A percentile compares a stretch with the other conserved stretches of the same genome.
Evolutionary conservation across 208 protist species (phyloP).

Genomic region (Leishmania gerbilli): DNA sequence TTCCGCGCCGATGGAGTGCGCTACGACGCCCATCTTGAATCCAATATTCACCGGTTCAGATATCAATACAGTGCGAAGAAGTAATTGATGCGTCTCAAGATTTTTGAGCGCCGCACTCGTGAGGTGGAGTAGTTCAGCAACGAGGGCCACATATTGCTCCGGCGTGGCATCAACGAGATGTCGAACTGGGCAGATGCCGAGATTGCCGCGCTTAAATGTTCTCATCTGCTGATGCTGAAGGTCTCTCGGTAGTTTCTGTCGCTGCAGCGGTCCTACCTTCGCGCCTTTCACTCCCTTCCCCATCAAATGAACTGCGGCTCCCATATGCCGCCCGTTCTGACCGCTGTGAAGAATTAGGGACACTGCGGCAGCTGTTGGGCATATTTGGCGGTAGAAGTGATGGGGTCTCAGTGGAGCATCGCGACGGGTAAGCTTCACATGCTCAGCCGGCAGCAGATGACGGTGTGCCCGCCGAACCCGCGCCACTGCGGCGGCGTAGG

Average conservation of each 20-base stretch:
- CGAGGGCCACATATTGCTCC: constrained; percentile 12
- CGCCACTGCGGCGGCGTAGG: constrained; percentile 57
- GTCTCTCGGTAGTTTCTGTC: constrained; percentile 1
- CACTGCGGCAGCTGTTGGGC: constrained; percentile 84
- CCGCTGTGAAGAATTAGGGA: constrained; percentile 78
- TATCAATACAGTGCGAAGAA: constrained; percentile 45
- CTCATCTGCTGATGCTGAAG: constrained; percentile 25
- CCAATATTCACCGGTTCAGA: constrained; percentile 35
- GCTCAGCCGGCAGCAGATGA: constrained; percentile 93
- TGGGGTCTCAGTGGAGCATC: constrained; percentile 83
- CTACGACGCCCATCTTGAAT: constrained; percentile 19
- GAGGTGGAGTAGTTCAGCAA: constrained; percentile 45
- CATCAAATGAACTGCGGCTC: constrained; percentile 51
- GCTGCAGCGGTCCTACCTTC: constrained; percentile 11
- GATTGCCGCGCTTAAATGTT: constrained; percentile 35
- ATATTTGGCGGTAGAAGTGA: constrained; percentile 52
- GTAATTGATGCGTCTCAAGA: constrained; percentile 32
- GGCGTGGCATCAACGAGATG: constrained; percentile 47
- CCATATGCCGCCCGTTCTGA: constrained; percentile 45
- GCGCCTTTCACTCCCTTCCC: constrained; percentile 28
- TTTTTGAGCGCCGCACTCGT: constrained; percentile 36
- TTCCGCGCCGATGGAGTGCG: background rate
- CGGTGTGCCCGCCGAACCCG: constrained; percentile 85
- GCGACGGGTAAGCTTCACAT: constrained; percentile 55
- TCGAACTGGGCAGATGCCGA: constrained; percentile 57